Evolutionary conservation across 2,329 filamentous ascomycete species (phyloP).

Genomic region (Colletotrichum sansevieriae): DNA sequence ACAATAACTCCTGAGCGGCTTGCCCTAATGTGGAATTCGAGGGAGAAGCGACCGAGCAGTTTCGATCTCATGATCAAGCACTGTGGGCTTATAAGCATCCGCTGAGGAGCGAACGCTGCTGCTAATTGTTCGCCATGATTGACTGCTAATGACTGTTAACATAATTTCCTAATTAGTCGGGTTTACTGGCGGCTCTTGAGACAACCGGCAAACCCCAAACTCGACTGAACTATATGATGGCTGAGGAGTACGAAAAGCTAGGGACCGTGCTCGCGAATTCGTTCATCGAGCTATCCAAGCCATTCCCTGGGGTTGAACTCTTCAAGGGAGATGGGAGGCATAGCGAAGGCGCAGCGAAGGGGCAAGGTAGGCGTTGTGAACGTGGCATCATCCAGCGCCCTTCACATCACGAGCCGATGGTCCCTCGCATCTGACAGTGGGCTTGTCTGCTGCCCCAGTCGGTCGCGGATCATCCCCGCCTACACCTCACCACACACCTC

Average conservation of each 20-base stretch:
- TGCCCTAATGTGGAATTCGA: neutral
- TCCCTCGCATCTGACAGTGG: too few species aligned
- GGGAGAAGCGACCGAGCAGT: neutral
- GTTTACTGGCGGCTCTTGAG: slow-evolving; percentile 11
- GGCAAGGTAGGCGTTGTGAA: neutral
- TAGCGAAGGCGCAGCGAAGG: neutral
- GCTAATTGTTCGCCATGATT: neutral
- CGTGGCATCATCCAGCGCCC: slow-evolving; percentile 22
- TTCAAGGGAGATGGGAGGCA: neutral
- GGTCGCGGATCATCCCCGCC: slow-evolving; percentile 12
- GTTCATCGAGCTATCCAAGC: neutral
- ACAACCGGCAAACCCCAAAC: slow-evolving; percentile 16
- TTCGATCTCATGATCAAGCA: slow-evolving; percentile 8
- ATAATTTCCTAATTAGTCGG: slow-evolving; percentile 15
- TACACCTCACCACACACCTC: neutral
- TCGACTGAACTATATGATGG: slow-evolving; percentile 2
- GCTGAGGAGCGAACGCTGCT: neutral
- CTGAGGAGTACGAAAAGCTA: neutral
- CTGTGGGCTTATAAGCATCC: neutral
- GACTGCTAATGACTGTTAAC: slow-evolving; percentile 3
- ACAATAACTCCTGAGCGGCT: neutral
- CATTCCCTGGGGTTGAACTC: slow-evolving; percentile 10
- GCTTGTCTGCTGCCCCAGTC: neutral
- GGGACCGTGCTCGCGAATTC: slow-evolving; percentile 1
- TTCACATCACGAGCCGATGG: neutral